Percentiles rank a stretch among this genome's conserved stretches.
These are phyloP conservation scores for Helotiales sp. DNA, from an alignment of 2,329 filamentous ascomycete species.

Conservation along the genomic window DNA sequence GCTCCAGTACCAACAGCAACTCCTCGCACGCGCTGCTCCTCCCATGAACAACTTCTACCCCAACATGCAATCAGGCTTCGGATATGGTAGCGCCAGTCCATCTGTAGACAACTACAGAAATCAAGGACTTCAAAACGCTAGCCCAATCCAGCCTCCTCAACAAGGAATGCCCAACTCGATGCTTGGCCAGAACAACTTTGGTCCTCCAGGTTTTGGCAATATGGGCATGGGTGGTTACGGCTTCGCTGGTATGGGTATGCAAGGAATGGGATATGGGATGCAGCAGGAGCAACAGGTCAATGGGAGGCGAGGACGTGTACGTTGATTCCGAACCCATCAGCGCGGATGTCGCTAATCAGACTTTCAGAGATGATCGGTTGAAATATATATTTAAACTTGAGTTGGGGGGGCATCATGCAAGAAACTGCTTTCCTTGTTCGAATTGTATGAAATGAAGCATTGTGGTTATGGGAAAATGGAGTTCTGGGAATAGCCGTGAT, in stretches of 20 bases:
- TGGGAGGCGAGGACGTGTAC: conserved; percentile 58
- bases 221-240: conserved; percentile 48
- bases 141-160: conserved; percentile 44
- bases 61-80: conserved; percentile 55
- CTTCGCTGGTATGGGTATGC: conserved; percentile 48
- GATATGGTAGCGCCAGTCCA: conserved; percentile 49
- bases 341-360: conserved; percentile 9
- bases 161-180: conserved; percentile 44
- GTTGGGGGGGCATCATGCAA: background rate
- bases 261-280: conserved; percentile 51
- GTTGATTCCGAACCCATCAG: conserved; percentile 12
- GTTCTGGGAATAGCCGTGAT: background rate
- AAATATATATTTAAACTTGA: background rate
- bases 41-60: conserved; percentile 59
- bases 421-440: background rate
- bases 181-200: conserved; percentile 42
- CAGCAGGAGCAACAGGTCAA: conserved; percentile 59
- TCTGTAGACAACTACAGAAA: conserved; percentile 57
- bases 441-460: background rate
- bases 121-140: conserved; percentile 50
- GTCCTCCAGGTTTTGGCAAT: conserved; percentile 49
- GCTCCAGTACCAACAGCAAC: conserved; percentile 58
- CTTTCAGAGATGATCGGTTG: conserved; percentile 16
- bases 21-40: conserved; percentile 53
- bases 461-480: conserved; percentile 4